A percentile compares a stretch with the other conserved stretches of the same genome.
These are phyloP conservation scores for Hippophae gyantsensis DNA, from an alignment of 306 rosid species.

Conservation along the genomic window DNA sequence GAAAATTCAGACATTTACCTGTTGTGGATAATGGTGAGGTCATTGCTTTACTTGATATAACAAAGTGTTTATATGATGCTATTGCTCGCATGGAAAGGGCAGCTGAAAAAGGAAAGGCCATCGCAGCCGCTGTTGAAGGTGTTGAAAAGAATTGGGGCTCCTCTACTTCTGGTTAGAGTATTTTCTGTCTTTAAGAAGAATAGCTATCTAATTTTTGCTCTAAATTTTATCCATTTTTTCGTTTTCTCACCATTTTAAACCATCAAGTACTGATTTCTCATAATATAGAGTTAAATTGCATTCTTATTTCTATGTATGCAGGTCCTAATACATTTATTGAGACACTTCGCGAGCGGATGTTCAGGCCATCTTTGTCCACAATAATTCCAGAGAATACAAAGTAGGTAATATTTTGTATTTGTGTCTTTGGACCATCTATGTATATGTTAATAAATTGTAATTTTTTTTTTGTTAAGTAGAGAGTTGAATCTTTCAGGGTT, in stretches of 20 bases:
- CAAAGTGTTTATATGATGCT: constrained; percentile 93
- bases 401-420: constrained; percentile 74
- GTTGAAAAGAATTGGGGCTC: constrained; percentile 89
- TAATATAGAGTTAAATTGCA: too few relatives aligned
- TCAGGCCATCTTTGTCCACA: constrained; percentile 86
- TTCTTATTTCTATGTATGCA: constrained; percentile 13
- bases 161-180: constrained; percentile 60
- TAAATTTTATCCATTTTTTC: too few relatives aligned
- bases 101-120: constrained; percentile 96
- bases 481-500: constrained; percentile 47
- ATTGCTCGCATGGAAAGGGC: constrained; percentile 97
- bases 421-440: background rate
- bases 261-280: too few relatives aligned
- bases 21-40: constrained; percentile 99
- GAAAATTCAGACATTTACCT: constrained; percentile 92
- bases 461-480: constrained; percentile 18
- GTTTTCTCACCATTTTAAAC: too few relatives aligned
- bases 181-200: background rate
- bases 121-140: constrained; percentile 97
- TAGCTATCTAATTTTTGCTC: too few relatives aligned
- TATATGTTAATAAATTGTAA: background rate
- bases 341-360: constrained; percentile 76
- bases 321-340: constrained; percentile 79
- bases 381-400: constrained; percentile 82
- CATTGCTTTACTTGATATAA: constrained; percentile 90